Evolutionary conservation across 2,329 filamentous ascomycete genomes (phyloP).

Genomic region (Aspergillus pseudoviridinutans): DNA sequence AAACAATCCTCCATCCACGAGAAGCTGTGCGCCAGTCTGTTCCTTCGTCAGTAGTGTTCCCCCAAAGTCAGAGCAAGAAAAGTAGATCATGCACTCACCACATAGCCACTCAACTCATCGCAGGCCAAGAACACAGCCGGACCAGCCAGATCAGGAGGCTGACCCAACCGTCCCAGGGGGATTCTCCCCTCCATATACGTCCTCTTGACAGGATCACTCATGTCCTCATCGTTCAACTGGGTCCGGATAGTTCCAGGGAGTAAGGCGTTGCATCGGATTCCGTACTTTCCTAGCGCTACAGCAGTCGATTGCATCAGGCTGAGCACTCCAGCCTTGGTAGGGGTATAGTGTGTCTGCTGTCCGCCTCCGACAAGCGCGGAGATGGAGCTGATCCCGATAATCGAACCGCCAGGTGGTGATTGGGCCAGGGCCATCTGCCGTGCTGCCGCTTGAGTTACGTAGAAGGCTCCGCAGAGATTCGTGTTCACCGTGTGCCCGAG

Average conservation of each 20-base stretch:
- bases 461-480: conserved; percentile 87
- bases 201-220: conserved; percentile 68
- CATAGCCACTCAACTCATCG: conserved; percentile 72
- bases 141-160: conserved; percentile 70
- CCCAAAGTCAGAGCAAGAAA: not conserved
- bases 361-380: conserved; percentile 60
- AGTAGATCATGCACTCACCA: conserved; percentile 41
- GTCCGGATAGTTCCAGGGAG: conserved; percentile 80
- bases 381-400: conserved; percentile 52
- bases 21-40: conserved; percentile 69
- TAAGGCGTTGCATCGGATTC: conserved; percentile 77
- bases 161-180: conserved; percentile 70
- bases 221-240: conserved; percentile 77
- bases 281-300: conserved; percentile 70
- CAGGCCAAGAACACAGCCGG: conserved; percentile 82
- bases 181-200: conserved; percentile 77
- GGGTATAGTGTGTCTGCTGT: conserved; percentile 78
- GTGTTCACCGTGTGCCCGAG: conserved; percentile 69
- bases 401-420: conserved; percentile 66
- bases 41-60: not conserved
- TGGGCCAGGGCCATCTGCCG: conserved; percentile 76
- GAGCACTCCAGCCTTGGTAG: conserved; percentile 78
- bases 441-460: conserved; percentile 78
- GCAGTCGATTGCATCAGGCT: conserved; percentile 81
- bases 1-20: conserved; percentile 86